These are phyloP conservation scores for Aspergillus sparsus DNA, from an alignment of 495 filamentous ascomycete species.

Conservation along the genomic window DNA sequence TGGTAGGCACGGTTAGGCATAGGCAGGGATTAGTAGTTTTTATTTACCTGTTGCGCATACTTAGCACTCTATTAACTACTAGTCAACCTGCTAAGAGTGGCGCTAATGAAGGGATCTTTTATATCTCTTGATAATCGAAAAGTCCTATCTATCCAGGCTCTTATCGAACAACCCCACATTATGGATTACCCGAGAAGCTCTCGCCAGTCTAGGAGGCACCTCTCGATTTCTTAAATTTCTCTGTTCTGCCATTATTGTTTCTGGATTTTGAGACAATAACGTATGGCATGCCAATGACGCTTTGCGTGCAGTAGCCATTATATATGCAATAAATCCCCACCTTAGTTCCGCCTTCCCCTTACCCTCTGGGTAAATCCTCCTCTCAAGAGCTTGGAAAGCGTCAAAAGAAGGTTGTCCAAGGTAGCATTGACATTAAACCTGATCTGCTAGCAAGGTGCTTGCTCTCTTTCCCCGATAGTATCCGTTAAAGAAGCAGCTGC, in stretches of 20 bases:
- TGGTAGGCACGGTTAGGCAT: too few relatives aligned
- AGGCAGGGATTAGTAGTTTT: too few relatives aligned
- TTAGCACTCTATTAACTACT: too few relatives aligned
- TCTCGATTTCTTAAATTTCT: background rate
- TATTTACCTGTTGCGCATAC: too few relatives aligned
- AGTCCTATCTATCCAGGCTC: background rate
- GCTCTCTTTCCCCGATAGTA: too few relatives aligned
- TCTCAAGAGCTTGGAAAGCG: background rate
- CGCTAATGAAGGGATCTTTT: background rate
- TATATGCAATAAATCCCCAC: background rate
- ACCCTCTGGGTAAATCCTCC: background rate
- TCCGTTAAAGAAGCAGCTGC: too few relatives aligned
- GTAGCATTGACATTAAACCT: background rate
- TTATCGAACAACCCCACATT: constrained; percentile 7
- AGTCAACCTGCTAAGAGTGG: background rate
- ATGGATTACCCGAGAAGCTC: constrained; percentile 3
- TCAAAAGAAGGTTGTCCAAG: background rate
- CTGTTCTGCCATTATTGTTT: background rate
- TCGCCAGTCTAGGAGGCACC: background rate
- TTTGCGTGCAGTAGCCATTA: background rate
- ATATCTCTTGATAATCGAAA: constrained; percentile 2
- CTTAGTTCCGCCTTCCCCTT: background rate
- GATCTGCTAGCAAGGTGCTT: background rate
- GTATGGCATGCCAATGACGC: too few relatives aligned
- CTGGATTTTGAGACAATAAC: too few relatives aligned